Evolutionary conservation across 2,329 filamentous ascomycete species (phyloP).

Genomic region (Trichophyton schoenleinii): DNA sequence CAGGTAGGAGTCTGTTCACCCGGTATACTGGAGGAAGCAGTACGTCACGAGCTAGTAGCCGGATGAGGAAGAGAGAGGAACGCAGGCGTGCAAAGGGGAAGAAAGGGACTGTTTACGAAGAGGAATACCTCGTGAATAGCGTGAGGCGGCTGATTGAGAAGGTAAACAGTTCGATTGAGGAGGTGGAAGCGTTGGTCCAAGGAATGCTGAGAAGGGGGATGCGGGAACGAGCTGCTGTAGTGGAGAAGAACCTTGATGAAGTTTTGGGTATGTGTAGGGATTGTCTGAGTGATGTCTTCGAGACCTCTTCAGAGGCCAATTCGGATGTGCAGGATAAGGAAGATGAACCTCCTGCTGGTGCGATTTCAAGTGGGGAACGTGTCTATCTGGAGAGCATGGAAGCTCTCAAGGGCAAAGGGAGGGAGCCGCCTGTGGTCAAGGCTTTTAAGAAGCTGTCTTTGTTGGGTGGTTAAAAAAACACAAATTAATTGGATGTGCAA

Average conservation of each 20-base stretch:
- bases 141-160: slow-evolving; percentile 72
- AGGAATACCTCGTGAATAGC: slow-evolving; percentile 88
- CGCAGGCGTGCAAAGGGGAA: slow-evolving; percentile 88
- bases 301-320: slow-evolving; percentile 16
- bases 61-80: slow-evolving; percentile 81
- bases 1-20: slow-evolving; percentile 77
- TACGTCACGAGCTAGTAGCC: slow-evolving; percentile 52
- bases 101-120: slow-evolving; percentile 95
- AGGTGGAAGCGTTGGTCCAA: slow-evolving; percentile 62
- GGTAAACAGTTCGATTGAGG: slow-evolving; percentile 58
- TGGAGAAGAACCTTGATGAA: slow-evolving; percentile 61
- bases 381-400: slow-evolving; percentile 33
- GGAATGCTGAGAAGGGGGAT: slow-evolving; percentile 69
- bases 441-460: slow-evolving; percentile 30
- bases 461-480: slow-evolving; percentile 16
- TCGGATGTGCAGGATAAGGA: slow-evolving; percentile 17
- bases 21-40: slow-evolving; percentile 64
- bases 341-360: slow-evolving; percentile 12
- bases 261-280: slow-evolving; percentile 57
- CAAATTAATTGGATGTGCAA: neutral
- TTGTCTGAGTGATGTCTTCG: slow-evolving; percentile 61
- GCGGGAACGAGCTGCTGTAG: slow-evolving; percentile 70
- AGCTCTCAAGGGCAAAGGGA: slow-evolving; percentile 24
- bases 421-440: slow-evolving; percentile 42
- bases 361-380: slow-evolving; percentile 20